phyloP scores from a whole-genome alignment of 2,329 filamentous ascomycete genomes.

The Ophiostoma sp. region DNA sequence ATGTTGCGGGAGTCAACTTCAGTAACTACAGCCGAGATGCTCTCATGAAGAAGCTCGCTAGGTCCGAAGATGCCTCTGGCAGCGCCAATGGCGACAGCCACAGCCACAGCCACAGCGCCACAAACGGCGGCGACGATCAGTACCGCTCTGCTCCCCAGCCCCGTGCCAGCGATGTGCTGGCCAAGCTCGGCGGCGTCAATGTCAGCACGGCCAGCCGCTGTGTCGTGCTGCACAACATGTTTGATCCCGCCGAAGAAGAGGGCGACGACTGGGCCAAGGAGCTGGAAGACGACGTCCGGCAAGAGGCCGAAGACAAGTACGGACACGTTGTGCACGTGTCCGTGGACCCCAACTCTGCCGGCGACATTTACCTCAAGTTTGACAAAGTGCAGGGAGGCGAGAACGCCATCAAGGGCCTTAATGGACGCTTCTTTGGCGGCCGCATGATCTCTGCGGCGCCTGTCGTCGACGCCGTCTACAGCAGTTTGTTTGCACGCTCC shows the following conservation, averaged over 20 bases:
- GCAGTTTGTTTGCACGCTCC: constrained; percentile 85
- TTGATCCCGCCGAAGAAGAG: constrained; percentile 85
- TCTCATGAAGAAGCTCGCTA: constrained; percentile 96
- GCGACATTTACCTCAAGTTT: constrained; percentile 98
- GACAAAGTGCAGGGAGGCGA: constrained; percentile 91
- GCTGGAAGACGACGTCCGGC: constrained; percentile 85
- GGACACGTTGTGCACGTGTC: constrained; percentile 96
- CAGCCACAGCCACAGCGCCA: neutral
- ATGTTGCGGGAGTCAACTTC: constrained; percentile 98
- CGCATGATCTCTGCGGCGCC: constrained; percentile 89
- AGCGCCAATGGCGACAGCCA: neutral
- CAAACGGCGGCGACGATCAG: constrained; percentile 33
- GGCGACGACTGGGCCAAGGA: constrained; percentile 87
- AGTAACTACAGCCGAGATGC: constrained; percentile 98
- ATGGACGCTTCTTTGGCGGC: constrained; percentile 92
- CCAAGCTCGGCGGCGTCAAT: constrained; percentile 62
- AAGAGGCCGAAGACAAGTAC: constrained; percentile 92
- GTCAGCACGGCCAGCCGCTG: constrained; percentile 91
- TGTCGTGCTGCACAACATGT: constrained; percentile 92
- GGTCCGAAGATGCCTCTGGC: constrained; percentile 66
- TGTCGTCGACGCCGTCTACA: constrained; percentile 98
- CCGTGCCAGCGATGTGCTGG: constrained; percentile 4
- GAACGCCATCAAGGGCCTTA: constrained; percentile 95
- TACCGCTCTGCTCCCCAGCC: constrained; percentile 1
- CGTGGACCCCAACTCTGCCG: constrained; percentile 85